These are phyloP conservation scores for Aphanocladium album DNA, from an alignment of 2,329 filamentous ascomycete genomes.

Conservation along the genomic window DNA sequence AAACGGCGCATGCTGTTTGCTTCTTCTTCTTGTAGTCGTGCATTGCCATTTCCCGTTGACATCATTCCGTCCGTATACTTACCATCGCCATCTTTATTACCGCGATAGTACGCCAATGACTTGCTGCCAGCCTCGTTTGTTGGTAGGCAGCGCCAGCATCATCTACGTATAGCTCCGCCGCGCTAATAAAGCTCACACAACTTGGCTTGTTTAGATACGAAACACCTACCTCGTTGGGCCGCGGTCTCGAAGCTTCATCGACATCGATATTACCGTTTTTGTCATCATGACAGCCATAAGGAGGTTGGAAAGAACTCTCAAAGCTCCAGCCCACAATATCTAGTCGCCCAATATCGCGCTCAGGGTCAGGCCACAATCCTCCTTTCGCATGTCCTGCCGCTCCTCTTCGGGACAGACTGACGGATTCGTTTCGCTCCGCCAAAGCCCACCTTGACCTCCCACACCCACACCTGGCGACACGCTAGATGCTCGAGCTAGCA, in stretches of 20 bases:
- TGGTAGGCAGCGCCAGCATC: too few relatives aligned
- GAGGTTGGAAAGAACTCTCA: neutral
- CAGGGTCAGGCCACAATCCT: neutral
- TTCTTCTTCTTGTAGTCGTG: neutral
- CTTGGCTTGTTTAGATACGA: neutral
- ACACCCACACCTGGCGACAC: neutral
- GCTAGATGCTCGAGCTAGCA: constrained; percentile 2
- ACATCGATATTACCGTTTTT: neutral
- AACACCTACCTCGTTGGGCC: neutral
- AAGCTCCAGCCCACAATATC: neutral
- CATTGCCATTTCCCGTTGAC: neutral
- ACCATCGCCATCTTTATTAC: neutral
- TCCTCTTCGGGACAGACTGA: neutral
- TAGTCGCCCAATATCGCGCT: neutral
- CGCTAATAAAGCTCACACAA: too few relatives aligned
- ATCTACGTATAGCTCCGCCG: too few relatives aligned
- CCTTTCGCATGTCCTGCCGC: neutral
- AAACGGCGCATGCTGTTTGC: neutral
- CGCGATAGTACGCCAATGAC: too few relatives aligned
- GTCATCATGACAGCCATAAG: neutral
- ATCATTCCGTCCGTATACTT: neutral
- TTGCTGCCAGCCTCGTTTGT: too few relatives aligned
- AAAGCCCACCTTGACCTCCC: neutral
- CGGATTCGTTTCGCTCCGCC: neutral
- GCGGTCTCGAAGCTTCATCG: neutral